Conservation (phyloP, 2,329 filamentous ascomycete genomes). For the Diaporthe sp. region DNA sequence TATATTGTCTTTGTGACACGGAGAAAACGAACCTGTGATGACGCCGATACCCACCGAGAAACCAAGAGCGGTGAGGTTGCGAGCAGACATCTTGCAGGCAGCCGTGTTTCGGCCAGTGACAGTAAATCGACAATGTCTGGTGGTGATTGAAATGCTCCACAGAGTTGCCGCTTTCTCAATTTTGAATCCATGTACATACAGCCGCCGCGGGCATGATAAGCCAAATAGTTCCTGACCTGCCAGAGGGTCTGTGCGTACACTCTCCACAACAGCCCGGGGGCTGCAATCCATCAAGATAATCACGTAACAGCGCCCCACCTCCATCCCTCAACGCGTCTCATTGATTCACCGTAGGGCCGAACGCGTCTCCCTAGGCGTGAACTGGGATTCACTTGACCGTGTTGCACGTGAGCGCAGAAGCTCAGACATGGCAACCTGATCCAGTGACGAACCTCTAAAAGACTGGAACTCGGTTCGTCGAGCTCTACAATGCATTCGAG, state of each 20-base stretch:
- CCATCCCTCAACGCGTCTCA: neutral
- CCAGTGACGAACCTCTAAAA: neutral
- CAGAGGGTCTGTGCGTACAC: neutral
- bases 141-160: neutral
- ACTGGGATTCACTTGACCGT: neutral
- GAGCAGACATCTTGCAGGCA: constrained; percentile 37
- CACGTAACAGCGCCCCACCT: constrained; percentile 10
- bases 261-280: neutral
- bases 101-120: neutral
- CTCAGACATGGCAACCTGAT: constrained; percentile 3
- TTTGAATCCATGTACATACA: neutral
- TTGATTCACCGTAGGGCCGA: too few species aligned
- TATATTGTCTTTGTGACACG: neutral
- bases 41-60: constrained; percentile 42
- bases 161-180: constrained; percentile 18
- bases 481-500: constrained; percentile 41
- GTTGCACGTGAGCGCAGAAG: neutral
- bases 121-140: neutral
- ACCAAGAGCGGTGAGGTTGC: constrained; percentile 35
- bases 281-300: neutral
- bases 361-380: constrained; percentile 23
- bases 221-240: neutral
- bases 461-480: neutral
- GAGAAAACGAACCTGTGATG: constrained; percentile 43
- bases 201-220: neutral